Conservation (phyloP, 1,139 yeast genomes). For the Hyphopichia khmerensis region DNA sequence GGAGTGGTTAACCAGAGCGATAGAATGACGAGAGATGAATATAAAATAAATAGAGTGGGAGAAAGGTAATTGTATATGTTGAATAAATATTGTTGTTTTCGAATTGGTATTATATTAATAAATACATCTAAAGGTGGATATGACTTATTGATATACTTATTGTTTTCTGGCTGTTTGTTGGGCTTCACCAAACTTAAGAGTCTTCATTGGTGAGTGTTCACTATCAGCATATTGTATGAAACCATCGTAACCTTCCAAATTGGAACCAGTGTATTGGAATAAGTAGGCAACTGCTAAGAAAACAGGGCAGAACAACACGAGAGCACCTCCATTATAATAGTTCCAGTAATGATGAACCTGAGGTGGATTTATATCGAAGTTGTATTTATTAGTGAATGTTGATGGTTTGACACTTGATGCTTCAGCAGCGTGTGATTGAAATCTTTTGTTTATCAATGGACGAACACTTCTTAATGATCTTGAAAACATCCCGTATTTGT, state of each 20-base stretch:
- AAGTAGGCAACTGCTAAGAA: conserved; percentile 36
- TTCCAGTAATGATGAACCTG: conserved; percentile 52
- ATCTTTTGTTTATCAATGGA: conserved; percentile 22
- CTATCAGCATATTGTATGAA: conserved; percentile 35
- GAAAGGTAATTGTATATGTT: not conserved
- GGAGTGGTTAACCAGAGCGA: not conserved
- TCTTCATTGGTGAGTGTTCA: conserved; percentile 40
- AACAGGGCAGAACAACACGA: conserved; percentile 40
- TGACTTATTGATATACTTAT: too few relatives aligned
- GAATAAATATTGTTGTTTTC: not conserved
- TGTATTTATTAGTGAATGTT: conserved; percentile 42
- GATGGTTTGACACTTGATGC: conserved; percentile 19
- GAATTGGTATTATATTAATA: too few relatives aligned
- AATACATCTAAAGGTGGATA: too few relatives aligned
- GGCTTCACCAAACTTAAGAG: conserved; percentile 38
- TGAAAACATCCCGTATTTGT: conserved; percentile 29
- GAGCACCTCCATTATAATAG: conserved; percentile 34
- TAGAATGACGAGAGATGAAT: not conserved
- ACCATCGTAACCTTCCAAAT: conserved; percentile 32
- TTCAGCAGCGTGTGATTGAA: conserved; percentile 31
- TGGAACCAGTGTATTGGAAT: conserved; percentile 31
- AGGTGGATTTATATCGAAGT: conserved; percentile 47
- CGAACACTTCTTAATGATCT: conserved; percentile 22
- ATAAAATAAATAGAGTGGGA: not conserved
- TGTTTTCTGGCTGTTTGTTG: conserved; percentile 17